phyloP scores from a whole-genome alignment of 495 filamentous ascomycete genomes.

The Hyaloscypha hepaticicola region DNA sequence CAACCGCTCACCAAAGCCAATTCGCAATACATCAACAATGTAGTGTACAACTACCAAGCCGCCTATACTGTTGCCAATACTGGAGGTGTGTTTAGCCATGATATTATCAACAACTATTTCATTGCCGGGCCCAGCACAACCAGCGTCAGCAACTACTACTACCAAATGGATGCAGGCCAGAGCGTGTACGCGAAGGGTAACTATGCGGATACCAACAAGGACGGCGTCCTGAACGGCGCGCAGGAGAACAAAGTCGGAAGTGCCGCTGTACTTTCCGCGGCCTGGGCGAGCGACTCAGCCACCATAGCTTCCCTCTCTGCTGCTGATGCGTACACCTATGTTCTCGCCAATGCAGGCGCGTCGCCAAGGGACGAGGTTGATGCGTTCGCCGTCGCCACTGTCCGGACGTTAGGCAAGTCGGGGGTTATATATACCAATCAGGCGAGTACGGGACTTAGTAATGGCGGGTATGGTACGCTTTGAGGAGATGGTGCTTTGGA shows the following conservation, averaged over 20 bases:
- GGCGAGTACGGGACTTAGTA: constrained; percentile 29
- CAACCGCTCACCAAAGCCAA: constrained; percentile 31
- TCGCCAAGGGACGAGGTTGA: constrained; percentile 30
- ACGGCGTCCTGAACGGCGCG: constrained; percentile 33
- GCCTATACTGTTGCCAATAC: constrained; percentile 42
- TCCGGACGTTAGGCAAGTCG: constrained; percentile 20
- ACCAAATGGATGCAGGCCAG: constrained; percentile 12
- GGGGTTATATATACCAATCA: constrained; percentile 29
- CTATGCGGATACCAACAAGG: constrained; percentile 40
- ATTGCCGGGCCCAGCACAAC: constrained; percentile 41
- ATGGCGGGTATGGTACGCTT: constrained; percentile 31
- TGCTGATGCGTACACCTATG: constrained; percentile 20
- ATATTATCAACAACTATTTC: constrained; percentile 46
- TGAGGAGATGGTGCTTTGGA: neutral
- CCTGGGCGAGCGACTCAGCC: constrained; percentile 19
- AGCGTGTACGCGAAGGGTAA: constrained; percentile 39
- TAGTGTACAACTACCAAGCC: constrained; percentile 42
- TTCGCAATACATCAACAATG: constrained; percentile 41
- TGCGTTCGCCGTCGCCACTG: constrained; percentile 21
- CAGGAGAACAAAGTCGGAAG: constrained; percentile 25
- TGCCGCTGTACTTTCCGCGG: constrained; percentile 11
- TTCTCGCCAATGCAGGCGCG: constrained; percentile 28
- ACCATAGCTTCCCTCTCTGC: constrained; percentile 19
- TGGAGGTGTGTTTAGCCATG: constrained; percentile 35
- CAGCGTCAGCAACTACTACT: constrained; percentile 6